Base-by-base conservation (phyloP, 495 filamentous ascomycete genomes). In the Hypoxylon fragiforme region DNA sequence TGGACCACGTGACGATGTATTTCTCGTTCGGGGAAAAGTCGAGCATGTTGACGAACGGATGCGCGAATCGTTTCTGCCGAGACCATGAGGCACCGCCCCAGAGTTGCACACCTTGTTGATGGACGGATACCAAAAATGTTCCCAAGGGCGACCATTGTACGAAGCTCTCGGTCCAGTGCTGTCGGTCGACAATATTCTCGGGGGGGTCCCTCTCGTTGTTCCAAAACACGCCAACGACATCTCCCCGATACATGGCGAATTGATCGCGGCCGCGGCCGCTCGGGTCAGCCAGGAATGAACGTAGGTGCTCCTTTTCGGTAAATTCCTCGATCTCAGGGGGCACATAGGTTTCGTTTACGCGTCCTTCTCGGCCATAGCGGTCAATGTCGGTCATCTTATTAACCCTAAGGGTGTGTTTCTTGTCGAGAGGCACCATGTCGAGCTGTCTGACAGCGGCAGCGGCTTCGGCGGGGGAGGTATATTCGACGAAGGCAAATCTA, bases 361-460 rank as follows among this genome's bases (percentile, higher is more conserved):
- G 85, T 56, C 95, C 94, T 74, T 97, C 92, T 12, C 91, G 83
- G 20, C 94, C 94, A 72, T 91, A 98, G 51, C 92, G 87, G 60
- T 97, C 94, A 62, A 98, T 89, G 71, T 98, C 94, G 64, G 92
- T 96, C 66, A 98, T 77, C 74, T 98, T 98, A 82, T 98, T 98
- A 65, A 97, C 91, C 55, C 83, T 80, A 54, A 98, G 82, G 15
- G 87, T 95, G 79, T 98, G 91, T 76, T 83, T 96, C 79, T 90
- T 96, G 77, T 98, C 94, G 64, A 97, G 85, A 18, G 91, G 80
- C 13, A 86, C 81, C 54, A 81, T 82, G 66, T 97, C 85, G 48
- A 98, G 85, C 54, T 85, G 79, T 70, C 95, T 90, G 61, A 90
- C 87, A 42, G 92, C 94, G 31, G 87, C 87, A 26, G 88, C 77